These are phyloP conservation scores for Phylloporus sp. DNA, from an alignment of 1,284 basidiomycete species.

Conservation along the genomic window DNA sequence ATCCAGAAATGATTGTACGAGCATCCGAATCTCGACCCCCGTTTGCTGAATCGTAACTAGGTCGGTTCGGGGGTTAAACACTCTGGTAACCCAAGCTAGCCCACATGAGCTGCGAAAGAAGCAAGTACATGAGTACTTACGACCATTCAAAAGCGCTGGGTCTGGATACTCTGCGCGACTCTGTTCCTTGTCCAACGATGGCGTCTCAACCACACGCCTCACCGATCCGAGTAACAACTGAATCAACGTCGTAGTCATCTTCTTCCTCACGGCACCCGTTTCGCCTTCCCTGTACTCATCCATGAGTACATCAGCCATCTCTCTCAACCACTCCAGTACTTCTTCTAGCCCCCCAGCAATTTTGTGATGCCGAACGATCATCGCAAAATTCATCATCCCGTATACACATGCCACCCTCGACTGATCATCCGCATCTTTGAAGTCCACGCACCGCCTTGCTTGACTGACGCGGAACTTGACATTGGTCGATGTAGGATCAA, in stretches of 20 bases:
- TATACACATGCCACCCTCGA: slow-evolving; percentile 80
- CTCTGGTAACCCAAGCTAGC: slow-evolving; percentile 68
- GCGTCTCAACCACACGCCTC: slow-evolving; percentile 65
- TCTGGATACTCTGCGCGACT: slow-evolving; percentile 66
- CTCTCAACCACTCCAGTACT: slow-evolving; percentile 73
- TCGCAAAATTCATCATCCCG: slow-evolving; percentile 79
- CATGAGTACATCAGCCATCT: slow-evolving; percentile 67
- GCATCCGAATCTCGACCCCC: slow-evolving; percentile 37
- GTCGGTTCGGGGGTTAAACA: slow-evolving; percentile 59
- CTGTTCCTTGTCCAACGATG: slow-evolving; percentile 48
- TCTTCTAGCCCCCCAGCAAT: slow-evolving; percentile 57
- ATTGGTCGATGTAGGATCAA: slow-evolving; percentile 65
- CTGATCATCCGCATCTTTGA: slow-evolving; percentile 72
- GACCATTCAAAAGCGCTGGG: slow-evolving; percentile 63
- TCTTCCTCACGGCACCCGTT: slow-evolving; percentile 17
- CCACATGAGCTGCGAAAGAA: slow-evolving; percentile 17
- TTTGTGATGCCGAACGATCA: slow-evolving; percentile 69
- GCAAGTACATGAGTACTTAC: slow-evolving; percentile 49
- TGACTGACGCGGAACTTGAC: slow-evolving; percentile 64
- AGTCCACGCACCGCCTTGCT: slow-evolving; percentile 74
- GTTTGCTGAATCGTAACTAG: slow-evolving; percentile 43
- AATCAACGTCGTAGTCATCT: slow-evolving; percentile 44
- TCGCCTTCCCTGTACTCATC: slow-evolving; percentile 58
- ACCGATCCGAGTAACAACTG: slow-evolving; percentile 70
- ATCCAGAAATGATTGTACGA: slow-evolving; percentile 73